Conservation (phyloP, 257 asterid genomes). For the Solanum stenotomum region DNA sequence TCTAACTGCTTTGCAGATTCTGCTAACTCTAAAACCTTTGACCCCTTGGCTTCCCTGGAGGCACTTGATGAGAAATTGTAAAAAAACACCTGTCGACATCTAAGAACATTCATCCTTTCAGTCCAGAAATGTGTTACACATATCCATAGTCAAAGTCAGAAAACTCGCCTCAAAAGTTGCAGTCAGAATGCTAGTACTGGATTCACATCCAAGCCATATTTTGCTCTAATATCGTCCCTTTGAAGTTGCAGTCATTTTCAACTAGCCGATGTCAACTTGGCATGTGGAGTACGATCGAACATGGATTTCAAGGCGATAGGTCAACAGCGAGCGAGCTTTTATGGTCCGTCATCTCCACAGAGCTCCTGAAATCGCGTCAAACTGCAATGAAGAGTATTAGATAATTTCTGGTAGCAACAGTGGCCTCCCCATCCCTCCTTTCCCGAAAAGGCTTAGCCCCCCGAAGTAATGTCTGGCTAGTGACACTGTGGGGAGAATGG, state of each 20-base stretch:
- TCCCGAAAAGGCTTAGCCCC: background rate
- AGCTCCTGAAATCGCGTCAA: constrained; percentile 64
- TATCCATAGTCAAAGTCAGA: background rate
- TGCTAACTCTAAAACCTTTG: background rate
- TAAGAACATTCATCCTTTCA: background rate
- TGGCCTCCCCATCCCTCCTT: background rate
- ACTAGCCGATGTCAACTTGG: background rate
- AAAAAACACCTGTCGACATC: background rate
- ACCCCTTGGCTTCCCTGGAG: background rate
- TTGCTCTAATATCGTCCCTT: background rate
- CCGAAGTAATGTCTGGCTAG: background rate
- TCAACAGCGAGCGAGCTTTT: background rate
- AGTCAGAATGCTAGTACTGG: background rate
- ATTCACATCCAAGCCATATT: background rate
- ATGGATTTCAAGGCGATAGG: background rate
- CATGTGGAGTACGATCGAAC: background rate
- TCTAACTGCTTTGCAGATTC: background rate
- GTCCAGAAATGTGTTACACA: background rate
- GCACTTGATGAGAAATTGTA: background rate
- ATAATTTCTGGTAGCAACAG: background rate
- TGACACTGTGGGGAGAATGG: background rate
- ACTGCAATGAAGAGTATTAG: constrained; percentile 32
- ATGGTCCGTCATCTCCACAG: constrained; percentile 7
- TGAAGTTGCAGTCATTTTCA: background rate
- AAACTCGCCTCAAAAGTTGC: background rate